Evolutionary conservation across 177 flowering plant species (phyloP).

Genomic region (Vitis hybrid): DNA sequence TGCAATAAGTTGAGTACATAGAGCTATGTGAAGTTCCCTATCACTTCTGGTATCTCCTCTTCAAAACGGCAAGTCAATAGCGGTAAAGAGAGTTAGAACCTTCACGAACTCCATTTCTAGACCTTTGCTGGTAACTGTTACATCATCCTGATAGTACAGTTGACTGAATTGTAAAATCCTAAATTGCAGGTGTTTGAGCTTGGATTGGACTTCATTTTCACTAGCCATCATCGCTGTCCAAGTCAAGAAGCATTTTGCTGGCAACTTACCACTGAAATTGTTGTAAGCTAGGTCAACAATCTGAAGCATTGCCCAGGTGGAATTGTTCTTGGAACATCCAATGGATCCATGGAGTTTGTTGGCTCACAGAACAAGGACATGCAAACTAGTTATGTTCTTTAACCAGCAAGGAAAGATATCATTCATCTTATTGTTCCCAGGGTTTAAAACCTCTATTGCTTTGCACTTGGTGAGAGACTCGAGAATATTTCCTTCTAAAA

Average conservation of each 20-base stretch:
- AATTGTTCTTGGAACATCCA: neutral
- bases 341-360: slow-evolving; percentile 27
- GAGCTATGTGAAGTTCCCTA: slow-evolving; percentile 36
- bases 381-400: slow-evolving; percentile 14
- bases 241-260: slow-evolving; percentile 7
- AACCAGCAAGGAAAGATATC: slow-evolving; percentile 31
- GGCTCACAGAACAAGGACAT: slow-evolving; percentile 31
- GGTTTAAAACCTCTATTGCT: neutral
- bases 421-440: too few species aligned
- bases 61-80: slow-evolving; percentile 40
- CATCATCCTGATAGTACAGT: slow-evolving; percentile 36
- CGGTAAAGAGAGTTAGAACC: slow-evolving; percentile 31
- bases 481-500: slow-evolving; percentile 10
- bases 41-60: slow-evolving; percentile 31
- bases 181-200: slow-evolving; percentile 10
- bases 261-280: slow-evolving; percentile 23
- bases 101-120: slow-evolving; percentile 35
- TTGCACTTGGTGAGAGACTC: slow-evolving; percentile 4
- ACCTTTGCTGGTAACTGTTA: slow-evolving; percentile 44
- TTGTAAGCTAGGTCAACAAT: slow-evolving; percentile 35
- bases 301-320: slow-evolving; percentile 24
- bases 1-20: slow-evolving; percentile 33
- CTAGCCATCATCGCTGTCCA: slow-evolving; percentile 32
- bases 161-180: slow-evolving; percentile 1
- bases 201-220: slow-evolving; percentile 10